phyloP scores from a whole-genome alignment of 2,329 filamentous ascomycete species.

The Aspergillaceae sp. region DNA sequence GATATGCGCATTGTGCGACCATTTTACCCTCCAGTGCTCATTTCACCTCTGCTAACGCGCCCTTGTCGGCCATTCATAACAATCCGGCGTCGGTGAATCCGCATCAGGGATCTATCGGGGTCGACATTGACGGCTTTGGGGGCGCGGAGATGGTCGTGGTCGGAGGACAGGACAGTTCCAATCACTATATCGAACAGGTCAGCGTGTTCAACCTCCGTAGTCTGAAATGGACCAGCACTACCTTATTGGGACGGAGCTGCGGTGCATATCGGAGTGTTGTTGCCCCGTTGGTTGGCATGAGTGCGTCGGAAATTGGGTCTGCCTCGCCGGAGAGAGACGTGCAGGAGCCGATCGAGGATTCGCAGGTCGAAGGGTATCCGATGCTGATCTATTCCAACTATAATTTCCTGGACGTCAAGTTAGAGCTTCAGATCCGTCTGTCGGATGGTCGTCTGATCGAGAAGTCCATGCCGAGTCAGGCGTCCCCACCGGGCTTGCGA shows the following conservation, averaged over 20 bases:
- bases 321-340: constrained; percentile 31
- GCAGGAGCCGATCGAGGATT: constrained; percentile 24
- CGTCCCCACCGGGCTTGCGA: constrained; percentile 82
- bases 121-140: constrained; percentile 80
- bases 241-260: constrained; percentile 79
- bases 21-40: constrained; percentile 80
- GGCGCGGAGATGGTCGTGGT: constrained; percentile 97
- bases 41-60: constrained; percentile 76
- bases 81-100: constrained; percentile 75
- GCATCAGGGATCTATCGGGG: constrained; percentile 79
- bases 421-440: constrained; percentile 82
- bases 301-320: constrained; percentile 37
- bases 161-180: constrained; percentile 91
- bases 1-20: constrained; percentile 93
- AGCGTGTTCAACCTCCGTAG: constrained; percentile 95
- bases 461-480: constrained; percentile 71
- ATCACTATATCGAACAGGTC: constrained; percentile 98
- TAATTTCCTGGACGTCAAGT: constrained; percentile 93
- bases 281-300: constrained; percentile 57
- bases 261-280: constrained; percentile 95
- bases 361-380: constrained; percentile 40
- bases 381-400: constrained; percentile 99
- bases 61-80: constrained; percentile 78
- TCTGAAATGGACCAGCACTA: constrained; percentile 89
- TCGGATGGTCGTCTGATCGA: constrained; percentile 78